Evolutionary conservation across 768 basidiomycete species (phyloP), one percentile per base, ranked within the genome.

Genomic region (Psilocybe subaeruginosa): DNA sequence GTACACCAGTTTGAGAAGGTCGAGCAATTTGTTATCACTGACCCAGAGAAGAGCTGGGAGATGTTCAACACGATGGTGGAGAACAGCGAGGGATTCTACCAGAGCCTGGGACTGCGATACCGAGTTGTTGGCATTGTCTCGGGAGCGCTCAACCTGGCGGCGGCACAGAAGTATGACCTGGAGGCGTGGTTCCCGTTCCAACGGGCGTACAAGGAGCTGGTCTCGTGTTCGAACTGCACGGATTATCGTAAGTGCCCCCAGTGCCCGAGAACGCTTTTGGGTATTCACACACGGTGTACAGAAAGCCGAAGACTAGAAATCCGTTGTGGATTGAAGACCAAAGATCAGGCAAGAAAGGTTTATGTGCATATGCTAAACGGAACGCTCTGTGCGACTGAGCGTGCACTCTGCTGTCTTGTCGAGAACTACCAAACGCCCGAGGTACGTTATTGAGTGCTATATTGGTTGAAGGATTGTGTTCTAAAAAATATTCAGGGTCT

Each of bases 101-200:
- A 98, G 84, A 94, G 92, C 76, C 86, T 99, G 58, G 91, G 90
- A 14, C 72, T 99, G 60, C 88, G 97, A 11, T 99, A 99, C 75
- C 90, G 93, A 19, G 85, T 98, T 59, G 93, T 97, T 58, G 89
- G 86, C 7, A 99, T 99, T 71, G 97, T 97, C 43, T 97, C 95
- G 48, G 95, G 97, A 14, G 97, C 96, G 31, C 79, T 99, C 66
- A 99, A 99, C 77, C 84, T 99, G 66, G 97, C 97, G 0, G 97
- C 97, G 23, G 86, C 96, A 54, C 95, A 97, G 80, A 99, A 99
- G 80, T 94, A 90, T 73, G 97, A 99, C 76, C 75, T 99, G 61
- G 97, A 99, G 76, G 97, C 97, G 60, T 99, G 95, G 93, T 99
- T 99, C 85, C 97, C 97, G 2, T 98, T 93, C 85, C 97, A 99